Evolutionary conservation across 192 early-diverging fungal genomes (phyloP), one percentile per base, ranked within the genome.

Genomic region (Cladochytrium replicatum): DNA sequence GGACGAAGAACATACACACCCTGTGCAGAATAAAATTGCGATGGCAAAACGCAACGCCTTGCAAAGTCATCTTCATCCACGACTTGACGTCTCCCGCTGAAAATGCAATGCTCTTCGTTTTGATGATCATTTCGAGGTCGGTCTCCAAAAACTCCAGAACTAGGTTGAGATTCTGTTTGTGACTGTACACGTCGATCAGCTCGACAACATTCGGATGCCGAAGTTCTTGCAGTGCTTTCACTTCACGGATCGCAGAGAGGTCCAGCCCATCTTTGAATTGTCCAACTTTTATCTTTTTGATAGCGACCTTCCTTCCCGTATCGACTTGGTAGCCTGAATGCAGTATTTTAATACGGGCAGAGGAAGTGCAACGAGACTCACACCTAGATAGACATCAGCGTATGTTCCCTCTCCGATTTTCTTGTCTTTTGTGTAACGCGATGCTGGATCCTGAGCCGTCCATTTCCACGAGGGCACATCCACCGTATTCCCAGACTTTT

Each of bases 381-480:
- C 74, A 60, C 91, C 90, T 38, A 72, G 64, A 61, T 92, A 95
- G 0, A 95, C 91, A 23, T 88, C 86, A 26, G 95, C 95, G 57
- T 91, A 99, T 24, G 91, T 94, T 56, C 93, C 93, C 59, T 97
- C 93, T 48, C 91, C 93, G 38, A 95, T 78, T 66, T 93, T 97
- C 42, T 75, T 72, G 37, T 86, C 82, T 67, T 93, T 93, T 38
- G 75, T 69, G 63, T 89, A 97, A n/a, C n/a, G n/a, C n/a, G n/a
- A n/a, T n/a, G n/a, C n/a, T n/a, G n/a, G n/a, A n/a, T n/a, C n/a
- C n/a, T n/a, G n/a, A n/a, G n/a, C n/a, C n/a, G n/a, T n/a, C n/a
- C n/a, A n/a, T n/a, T n/a, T n/a, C n/a, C n/a, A n/a, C n/a, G n/a
- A n/a, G n/a, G n/a, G n/a, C n/a, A n/a, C n/a, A n/a, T n/a, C n/a